Conservation (phyloP, 345 rosid species). For the Turnera subulata region DNA sequence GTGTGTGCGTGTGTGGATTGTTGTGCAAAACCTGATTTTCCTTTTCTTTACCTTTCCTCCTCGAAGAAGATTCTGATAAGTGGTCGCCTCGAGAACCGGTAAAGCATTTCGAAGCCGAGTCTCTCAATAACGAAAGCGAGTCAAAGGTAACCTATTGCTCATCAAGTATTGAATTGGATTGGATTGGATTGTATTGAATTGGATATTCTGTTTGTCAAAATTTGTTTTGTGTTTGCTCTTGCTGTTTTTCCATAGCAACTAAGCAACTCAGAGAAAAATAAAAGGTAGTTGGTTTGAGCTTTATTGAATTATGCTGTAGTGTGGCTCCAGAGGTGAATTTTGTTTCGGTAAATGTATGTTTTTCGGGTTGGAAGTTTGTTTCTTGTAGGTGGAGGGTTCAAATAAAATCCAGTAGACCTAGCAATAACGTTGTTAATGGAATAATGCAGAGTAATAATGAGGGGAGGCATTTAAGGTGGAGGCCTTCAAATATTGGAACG, state of each 20-base stretch:
- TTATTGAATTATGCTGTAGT: background rate
- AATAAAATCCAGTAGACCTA: background rate
- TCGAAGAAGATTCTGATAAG: slow-evolving; percentile 51
- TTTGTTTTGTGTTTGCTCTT: background rate
- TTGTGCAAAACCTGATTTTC: background rate
- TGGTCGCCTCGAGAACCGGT: slow-evolving; percentile 26
- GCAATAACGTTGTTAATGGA: background rate
- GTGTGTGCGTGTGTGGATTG: background rate
- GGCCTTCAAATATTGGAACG: slow-evolving; percentile 43
- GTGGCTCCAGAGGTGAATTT: background rate
- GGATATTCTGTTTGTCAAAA: background rate
- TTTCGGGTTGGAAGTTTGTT: background rate
- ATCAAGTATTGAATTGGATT: background rate
- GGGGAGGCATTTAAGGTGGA: slow-evolving; percentile 61
- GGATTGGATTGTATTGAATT: background rate
- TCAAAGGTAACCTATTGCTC: slow-evolving; percentile 40
- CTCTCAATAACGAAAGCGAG: slow-evolving; percentile 31
- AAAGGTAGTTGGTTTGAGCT: too few relatives aligned
- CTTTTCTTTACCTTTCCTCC: background rate
- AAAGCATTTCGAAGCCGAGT: slow-evolving; percentile 12
- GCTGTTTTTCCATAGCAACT: too few relatives aligned
- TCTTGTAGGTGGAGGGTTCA: background rate
- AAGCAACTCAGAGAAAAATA: too few relatives aligned
- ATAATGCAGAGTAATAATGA: slow-evolving; percentile 46
- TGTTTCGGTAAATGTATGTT: background rate